These are phyloP conservation scores for Teunomyces kruisii DNA, from an alignment of 805 yeast genomes.

Conservation along the genomic window DNA sequence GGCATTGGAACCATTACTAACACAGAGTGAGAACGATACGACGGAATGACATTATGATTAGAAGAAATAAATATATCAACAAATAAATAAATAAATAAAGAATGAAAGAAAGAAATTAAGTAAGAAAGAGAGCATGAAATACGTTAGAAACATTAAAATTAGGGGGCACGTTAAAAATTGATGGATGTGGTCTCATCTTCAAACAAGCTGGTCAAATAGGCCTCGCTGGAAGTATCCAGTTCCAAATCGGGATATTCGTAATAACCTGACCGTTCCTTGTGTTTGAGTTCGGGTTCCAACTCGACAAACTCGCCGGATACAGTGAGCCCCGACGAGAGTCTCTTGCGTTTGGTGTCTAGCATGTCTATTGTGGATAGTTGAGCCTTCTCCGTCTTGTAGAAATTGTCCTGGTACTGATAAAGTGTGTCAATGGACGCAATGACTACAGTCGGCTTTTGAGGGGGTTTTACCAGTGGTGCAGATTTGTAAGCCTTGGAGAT, in stretches of 20 bases:
- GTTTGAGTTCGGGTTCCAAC: neutral
- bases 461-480: conserved; percentile 14
- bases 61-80: neutral
- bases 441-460: conserved; percentile 25
- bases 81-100: too few species aligned
- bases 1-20: conserved; percentile 56
- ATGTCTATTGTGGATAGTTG: neutral
- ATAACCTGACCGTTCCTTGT: neutral
- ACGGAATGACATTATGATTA: conserved; percentile 3
- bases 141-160: neutral
- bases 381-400: neutral
- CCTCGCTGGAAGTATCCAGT: neutral
- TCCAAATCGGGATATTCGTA: neutral
- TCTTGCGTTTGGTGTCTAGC: neutral
- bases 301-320: neutral
- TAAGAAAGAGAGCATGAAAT: neutral
- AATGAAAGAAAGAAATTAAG: too few species aligned
- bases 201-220: neutral
- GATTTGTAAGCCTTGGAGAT: neutral
- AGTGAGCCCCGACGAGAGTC: neutral
- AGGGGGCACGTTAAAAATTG: neutral
- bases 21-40: conserved; percentile 10
- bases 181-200: neutral
- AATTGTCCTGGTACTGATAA: conserved; percentile 7
- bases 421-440: conserved; percentile 21